Evolutionary conservation across 164 flowering plant species (phyloP), one percentile per base, ranked within the genome.

Genomic region (Aristolochia fimbriata): DNA sequence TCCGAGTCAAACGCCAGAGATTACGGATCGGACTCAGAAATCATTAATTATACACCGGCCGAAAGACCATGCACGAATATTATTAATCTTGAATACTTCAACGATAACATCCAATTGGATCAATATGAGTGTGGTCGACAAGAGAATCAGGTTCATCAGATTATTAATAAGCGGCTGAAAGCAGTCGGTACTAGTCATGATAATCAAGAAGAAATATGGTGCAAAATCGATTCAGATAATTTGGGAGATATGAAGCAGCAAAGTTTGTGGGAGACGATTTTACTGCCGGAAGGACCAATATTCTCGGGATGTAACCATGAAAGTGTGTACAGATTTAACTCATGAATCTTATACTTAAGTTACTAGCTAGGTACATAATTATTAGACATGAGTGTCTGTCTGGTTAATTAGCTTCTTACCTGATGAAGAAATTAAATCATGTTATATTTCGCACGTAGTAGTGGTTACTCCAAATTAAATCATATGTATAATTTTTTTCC

Each of bases 1-100:
- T 73, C 82, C 5, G 88, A 81, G 13, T 76, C 80, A 48, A 74
- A 71, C 47, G 67, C 54, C 6, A 76, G 60, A 60, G 77, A 78
- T 5, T 43, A 58, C 1, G 71, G 51, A 51, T 71, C 73, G 0
- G 84, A 76, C 57, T 76, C 75, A 6, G 80, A 76, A 27, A 5
- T 27, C 2, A 2, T 27, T 5, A 27, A 27, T n/a, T n/a, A n/a
- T 27, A 27, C 5, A 27, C 30, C 30, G 14, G 62, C 62, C 22
- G 67, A 64, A 23, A 61, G 58, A 14, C 33, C 62, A 19, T 7
- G 49, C 21, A 62, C 23, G 6, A 45, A 52, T 25, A n/a, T n/a
- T n/a, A n/a, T n/a, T n/a, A 47, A 37, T 19, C 43, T 21, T 22
- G 20, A 27, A 45, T 11, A 15, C n/a, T 6, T 20, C 56, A 53